phyloP scores from a whole-genome alignment of 169 alveolate genomes.

The Eimeria sp. region DNA sequence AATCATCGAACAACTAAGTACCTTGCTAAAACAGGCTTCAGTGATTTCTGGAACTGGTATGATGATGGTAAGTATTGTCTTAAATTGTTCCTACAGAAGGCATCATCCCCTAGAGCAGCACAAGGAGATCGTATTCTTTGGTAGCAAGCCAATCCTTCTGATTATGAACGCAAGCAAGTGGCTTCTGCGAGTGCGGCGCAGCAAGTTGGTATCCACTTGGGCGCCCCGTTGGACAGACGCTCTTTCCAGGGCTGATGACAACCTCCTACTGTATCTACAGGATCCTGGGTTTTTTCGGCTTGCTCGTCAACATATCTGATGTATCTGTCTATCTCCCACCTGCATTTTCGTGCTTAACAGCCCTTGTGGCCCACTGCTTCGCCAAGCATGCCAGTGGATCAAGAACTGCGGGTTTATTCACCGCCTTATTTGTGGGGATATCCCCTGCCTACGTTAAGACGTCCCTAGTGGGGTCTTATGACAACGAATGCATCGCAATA shows the following conservation, averaged over 20 bases:
- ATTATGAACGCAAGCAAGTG: background rate
- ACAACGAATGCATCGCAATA: slow-evolving; percentile 99
- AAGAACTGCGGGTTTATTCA: slow-evolving; percentile 96
- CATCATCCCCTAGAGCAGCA: background rate
- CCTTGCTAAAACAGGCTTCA: slow-evolving; percentile 96
- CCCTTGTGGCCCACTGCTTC: slow-evolving; percentile 89
- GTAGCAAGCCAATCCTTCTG: background rate
- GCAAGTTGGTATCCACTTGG: slow-evolving; percentile 99
- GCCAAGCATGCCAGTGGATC: slow-evolving; percentile 91
- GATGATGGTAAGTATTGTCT: slow-evolving; percentile 90
- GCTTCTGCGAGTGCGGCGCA: slow-evolving; percentile 24
- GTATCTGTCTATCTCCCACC: slow-evolving; percentile 99
- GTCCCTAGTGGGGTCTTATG: slow-evolving; percentile 97
- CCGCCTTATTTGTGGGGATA: slow-evolving; percentile 98
- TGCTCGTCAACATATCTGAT: slow-evolving; percentile 96
- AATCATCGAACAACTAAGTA: slow-evolving; percentile 98
- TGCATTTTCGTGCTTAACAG: slow-evolving; percentile 96
- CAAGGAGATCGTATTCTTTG: background rate
- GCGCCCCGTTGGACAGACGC: slow-evolving; percentile 98
- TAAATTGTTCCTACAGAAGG: too few relatives aligned
- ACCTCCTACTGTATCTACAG: slow-evolving; percentile 94
- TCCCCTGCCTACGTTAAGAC: slow-evolving; percentile 98
- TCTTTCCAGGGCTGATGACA: slow-evolving; percentile 99
- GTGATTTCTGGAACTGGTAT: slow-evolving; percentile 98
- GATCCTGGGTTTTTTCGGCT: slow-evolving; percentile 49